These are phyloP conservation scores for Pulicaria dysenterica DNA, from an alignment of 129 eudicot genomes.

Conservation along the genomic window DNA sequence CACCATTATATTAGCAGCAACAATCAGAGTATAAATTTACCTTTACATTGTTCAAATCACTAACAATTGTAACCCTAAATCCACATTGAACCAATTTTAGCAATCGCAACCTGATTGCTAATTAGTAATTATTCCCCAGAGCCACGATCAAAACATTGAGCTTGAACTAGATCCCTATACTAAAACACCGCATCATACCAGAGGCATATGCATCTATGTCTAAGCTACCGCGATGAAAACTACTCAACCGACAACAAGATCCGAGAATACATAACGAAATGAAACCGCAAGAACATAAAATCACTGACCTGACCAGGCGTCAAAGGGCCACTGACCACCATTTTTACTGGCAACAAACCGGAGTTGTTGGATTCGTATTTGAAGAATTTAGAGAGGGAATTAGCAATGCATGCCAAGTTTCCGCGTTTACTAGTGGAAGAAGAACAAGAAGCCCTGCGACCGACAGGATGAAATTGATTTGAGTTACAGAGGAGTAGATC, in stretches of 20 bases:
- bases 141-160: background rate
- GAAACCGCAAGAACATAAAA: background rate
- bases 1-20: background rate
- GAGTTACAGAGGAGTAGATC: constrained; percentile 9
- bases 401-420: constrained; percentile 23
- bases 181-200: background rate
- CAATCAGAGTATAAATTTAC: background rate
- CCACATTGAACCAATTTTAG: background rate
- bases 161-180: background rate
- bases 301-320: constrained; percentile 64
- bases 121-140: background rate
- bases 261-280: background rate
- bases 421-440: background rate
- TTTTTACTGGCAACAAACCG: constrained; percentile 9
- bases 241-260: constrained; percentile 13
- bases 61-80: constrained; percentile 17
- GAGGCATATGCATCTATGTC: background rate
- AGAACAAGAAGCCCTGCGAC: background rate
- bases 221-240: constrained; percentile 18
- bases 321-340: constrained; percentile 62
- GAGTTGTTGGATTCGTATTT: background rate
- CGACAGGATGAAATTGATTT: constrained; percentile 13
- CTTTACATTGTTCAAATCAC: background rate
- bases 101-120: background rate
- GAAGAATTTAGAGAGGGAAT: constrained; percentile 5